Base-by-base conservation (phyloP, 1,284 basidiomycete genomes). In the Testicularia cyperi region DNA sequence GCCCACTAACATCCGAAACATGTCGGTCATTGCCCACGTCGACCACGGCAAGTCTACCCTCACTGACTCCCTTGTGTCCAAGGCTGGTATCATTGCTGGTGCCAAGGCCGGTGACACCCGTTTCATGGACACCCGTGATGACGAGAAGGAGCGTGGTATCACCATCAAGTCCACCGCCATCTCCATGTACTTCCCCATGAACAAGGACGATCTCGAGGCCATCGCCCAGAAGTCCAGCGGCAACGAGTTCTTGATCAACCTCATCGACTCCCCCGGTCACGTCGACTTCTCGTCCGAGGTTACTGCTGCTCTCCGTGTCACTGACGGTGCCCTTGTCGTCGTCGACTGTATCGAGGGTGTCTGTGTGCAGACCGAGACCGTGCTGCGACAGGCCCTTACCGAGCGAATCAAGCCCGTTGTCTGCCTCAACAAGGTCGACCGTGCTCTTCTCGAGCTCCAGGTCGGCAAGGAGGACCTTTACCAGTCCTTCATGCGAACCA, bases 131-230 rank as follows among this genome's bases (percentile, higher is more conserved):
- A 98, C 95, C 72, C 74, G 94, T 83, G 86, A 89, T 30, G 95
- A 99, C 79, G 95, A 99, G 83, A 98, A 96, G 79, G 95, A 98
- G 80, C 92, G 95, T 82, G 95, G 95, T 84, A 99, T 99, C 77
- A 99, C 95, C 55, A 99, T 99, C 83, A 99, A 99, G 82, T 98
- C 95, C 37, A 99, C 95, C 35, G 95, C 94, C 78, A 97, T 98
- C 79, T 96, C 95, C 57, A 98, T 98, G 95, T 97, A 95, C 82
- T 98, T 99, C 79, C 86, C 91, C 81, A 84, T 99, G 77, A 79
- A 83, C 78, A 91, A 95, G 83, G 92, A 96, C 16, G 57, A 70
- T 35, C 55, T 75, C 35, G 72, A 78, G 15, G 82, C 87, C 58
- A 87, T 98, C 79, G 88, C 90, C 80, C 92, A 98, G 83, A 89